Percentiles rank a stretch among this genome's conserved stretches.
Conservation (phyloP, 75 land plant species). For the Pinus taeda region DNA sequence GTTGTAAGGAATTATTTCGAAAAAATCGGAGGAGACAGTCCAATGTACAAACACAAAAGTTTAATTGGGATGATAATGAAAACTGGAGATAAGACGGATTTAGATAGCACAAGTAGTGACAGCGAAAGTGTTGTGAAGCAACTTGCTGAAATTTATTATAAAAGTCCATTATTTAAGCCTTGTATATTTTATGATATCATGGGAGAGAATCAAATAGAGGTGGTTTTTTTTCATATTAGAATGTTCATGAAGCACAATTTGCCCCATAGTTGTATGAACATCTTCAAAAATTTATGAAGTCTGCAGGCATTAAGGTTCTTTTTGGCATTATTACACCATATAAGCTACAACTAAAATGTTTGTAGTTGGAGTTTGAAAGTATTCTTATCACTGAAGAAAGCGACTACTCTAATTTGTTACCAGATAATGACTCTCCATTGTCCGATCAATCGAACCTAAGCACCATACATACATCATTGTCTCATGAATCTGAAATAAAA, state of each 20-base stretch:
- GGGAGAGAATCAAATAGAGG: slow-evolving; percentile 86
- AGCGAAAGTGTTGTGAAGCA: slow-evolving; percentile 39
- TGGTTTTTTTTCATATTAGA: slow-evolving; percentile 88
- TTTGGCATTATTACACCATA: slow-evolving; percentile 89
- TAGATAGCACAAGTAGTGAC: slow-evolving; percentile 20
- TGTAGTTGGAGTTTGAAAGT: slow-evolving; percentile 53
- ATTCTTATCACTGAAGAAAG: slow-evolving; percentile 38
- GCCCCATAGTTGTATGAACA: slow-evolving; percentile 72
- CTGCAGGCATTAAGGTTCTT: slow-evolving; percentile 8
- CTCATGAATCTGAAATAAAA: too few species aligned
- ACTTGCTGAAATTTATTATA: slow-evolving; percentile 65
- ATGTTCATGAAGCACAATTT: slow-evolving; percentile 82
- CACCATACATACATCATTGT: too few species aligned
- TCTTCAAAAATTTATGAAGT: slow-evolving; percentile 68
- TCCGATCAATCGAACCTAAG: too few species aligned
- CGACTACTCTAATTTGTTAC: too few species aligned
- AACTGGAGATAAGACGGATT: too few species aligned
- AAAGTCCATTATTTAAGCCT: slow-evolving; percentile 48
- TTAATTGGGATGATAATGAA: too few species aligned
- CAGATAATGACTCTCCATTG: not conserved
- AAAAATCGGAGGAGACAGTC: too few species aligned
- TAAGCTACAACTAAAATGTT: slow-evolving; percentile 59
- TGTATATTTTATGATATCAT: slow-evolving; percentile 85
- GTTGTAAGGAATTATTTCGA: too few species aligned
- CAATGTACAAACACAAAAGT: too few species aligned